These are phyloP conservation scores for Cynara cardunculus DNA, from an alignment of 129 eudicot genomes.

Conservation along the genomic window DNA sequence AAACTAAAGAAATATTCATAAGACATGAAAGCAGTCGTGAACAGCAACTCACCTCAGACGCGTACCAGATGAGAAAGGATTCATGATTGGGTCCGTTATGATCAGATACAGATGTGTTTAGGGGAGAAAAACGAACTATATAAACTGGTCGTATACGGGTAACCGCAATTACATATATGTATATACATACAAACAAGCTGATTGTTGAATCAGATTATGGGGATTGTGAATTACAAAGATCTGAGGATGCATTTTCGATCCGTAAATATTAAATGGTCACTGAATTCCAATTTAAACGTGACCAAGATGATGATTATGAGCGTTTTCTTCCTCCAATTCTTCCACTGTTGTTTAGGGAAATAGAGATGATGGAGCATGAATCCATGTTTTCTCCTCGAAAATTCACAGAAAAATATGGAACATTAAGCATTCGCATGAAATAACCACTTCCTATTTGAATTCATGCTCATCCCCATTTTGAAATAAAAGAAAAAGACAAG, in stretches of 20 bases:
- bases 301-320: background rate
- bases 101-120: conserved; percentile 44
- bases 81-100: conserved; percentile 63
- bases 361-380: background rate
- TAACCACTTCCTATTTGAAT: background rate
- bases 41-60: conserved; percentile 64
- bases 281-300: background rate
- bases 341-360: background rate
- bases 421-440: background rate
- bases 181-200: background rate
- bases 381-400: background rate
- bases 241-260: conserved; percentile 30
- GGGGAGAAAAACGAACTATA: conserved; percentile 10
- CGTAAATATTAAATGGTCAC: background rate
- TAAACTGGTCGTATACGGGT: conserved; percentile 6
- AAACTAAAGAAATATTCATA: background rate
- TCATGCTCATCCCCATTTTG: background rate
- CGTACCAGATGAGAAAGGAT: conserved; percentile 88
- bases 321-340: background rate
- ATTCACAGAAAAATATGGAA: background rate
- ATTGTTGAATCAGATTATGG: conserved; percentile 22
- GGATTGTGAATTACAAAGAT: conserved; percentile 20
- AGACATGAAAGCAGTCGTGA: background rate
- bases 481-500: background rate
- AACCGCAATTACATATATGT: background rate